Evolutionary conservation across 768 basidiomycete species (phyloP), one percentile per base, ranked within the genome.

Genomic region (Naganishia onofrii): DNA sequence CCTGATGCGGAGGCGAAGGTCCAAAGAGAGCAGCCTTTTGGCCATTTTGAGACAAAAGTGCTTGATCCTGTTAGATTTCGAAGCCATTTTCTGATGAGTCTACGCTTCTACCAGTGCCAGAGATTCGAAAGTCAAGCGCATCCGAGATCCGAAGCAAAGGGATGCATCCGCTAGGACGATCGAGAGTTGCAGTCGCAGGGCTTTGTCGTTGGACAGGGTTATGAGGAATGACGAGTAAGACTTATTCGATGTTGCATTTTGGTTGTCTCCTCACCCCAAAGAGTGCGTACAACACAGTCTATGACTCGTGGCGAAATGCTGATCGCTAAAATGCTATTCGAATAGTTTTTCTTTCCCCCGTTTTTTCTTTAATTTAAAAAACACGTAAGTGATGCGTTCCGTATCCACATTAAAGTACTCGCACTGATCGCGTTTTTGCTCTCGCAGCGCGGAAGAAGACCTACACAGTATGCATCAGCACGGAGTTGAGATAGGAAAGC

Each of bases 361-460:
- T 66, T 54, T 66, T 66, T 66, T 66, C 9, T 63, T 46, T 32
- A 63, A 44, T 63, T 42, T 54, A 68, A 55, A 42, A 67, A 55
- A 56, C 53, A 57, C 67, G 67, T 68, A 31, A 28, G 67, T 68
- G 3, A 23, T 6, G 29, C 15, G 13, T 34, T 66, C 26, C 38
- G 12, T n/a, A 21, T 56, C 9, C 21, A 28, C n/a, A n/a, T 48
- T 0, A 19, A 63, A 42, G 13, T 10, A 38, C 36, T 66, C 42
- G 38, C 19, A 12, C 67, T 46, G 54, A 68, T 38, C 34, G 29
- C 29, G n/a, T 12, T 29, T 13, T 54, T 17, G 17, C 13, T 34
- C 29, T 29, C 17, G 29, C 57, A 72, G 67, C 56, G 71, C 71
- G 71, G 71, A 72, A 72, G 71, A 72, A 72, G 71, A 72, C 71